These are phyloP conservation scores for Cornus kousa DNA, from an alignment of 148 eudicot genomes.

Conservation along the genomic window DNA sequence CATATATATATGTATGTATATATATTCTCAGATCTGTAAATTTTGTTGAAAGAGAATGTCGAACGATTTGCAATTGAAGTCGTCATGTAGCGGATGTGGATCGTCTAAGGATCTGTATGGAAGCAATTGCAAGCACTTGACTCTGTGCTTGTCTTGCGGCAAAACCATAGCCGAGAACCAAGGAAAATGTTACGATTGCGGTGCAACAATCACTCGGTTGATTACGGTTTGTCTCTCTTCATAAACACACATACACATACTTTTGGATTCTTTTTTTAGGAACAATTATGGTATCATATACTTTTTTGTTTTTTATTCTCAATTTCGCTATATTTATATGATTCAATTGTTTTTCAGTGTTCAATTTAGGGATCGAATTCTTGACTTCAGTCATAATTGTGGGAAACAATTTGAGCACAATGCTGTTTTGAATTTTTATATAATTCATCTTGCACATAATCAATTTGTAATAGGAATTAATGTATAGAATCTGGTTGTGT, in stretches of 20 bases:
- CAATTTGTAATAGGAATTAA: no score
- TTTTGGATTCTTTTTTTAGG: neutral
- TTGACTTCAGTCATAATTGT: neutral
- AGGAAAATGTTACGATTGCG: slow-evolving; percentile 67
- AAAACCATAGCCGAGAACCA: slow-evolving; percentile 70
- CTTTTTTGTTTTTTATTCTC: neutral
- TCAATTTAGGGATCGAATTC: neutral
- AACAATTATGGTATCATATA: neutral
- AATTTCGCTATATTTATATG: neutral
- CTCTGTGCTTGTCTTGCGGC: slow-evolving; percentile 77
- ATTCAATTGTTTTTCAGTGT: neutral
- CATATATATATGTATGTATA: no score
- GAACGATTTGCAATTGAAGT: slow-evolving; percentile 66
- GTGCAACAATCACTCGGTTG: slow-evolving; percentile 61
- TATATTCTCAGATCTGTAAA: no score
- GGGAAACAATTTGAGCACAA: neutral
- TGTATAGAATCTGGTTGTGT: no score
- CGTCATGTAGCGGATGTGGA: slow-evolving; percentile 64
- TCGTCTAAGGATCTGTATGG: slow-evolving; percentile 70
- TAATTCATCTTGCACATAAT: no score
- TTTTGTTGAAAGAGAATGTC: slow-evolving; percentile 58
- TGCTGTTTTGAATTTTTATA: neutral
- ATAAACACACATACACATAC: neutral
- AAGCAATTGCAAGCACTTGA: slow-evolving; percentile 87
- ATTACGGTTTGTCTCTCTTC: slow-evolving; percentile 49